These are phyloP conservation scores for Rhizopogon rudus DNA, from an alignment of 768 basidiomycete genomes.

Conservation along the genomic window DNA sequence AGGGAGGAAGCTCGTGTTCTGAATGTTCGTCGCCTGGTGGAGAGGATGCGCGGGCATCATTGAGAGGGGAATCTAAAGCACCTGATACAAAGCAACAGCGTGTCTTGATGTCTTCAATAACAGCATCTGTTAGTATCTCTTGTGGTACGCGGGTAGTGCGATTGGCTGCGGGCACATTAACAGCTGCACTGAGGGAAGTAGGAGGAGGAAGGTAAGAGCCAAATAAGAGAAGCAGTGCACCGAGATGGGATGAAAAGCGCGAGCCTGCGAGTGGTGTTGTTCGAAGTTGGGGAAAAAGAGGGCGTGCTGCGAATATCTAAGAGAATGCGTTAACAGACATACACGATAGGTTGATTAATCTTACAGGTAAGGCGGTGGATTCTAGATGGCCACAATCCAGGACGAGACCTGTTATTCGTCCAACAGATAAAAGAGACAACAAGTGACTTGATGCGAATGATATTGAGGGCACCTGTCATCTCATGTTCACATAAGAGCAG, in stretches of 20 bases:
- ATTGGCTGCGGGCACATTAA: slow-evolving; percentile 57
- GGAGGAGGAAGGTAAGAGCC: slow-evolving; percentile 85
- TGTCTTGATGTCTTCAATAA: slow-evolving; percentile 90
- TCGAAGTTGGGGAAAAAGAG: slow-evolving; percentile 75
- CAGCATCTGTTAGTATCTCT: slow-evolving; percentile 70
- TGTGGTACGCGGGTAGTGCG: slow-evolving; percentile 67
- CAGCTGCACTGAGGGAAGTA: slow-evolving; percentile 57
- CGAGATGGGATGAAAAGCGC: slow-evolving; percentile 73
- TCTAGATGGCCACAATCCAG: slow-evolving; percentile 92
- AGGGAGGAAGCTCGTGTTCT: slow-evolving; percentile 36
- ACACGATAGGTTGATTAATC: slow-evolving; percentile 20
- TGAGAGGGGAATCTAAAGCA: slow-evolving; percentile 36
- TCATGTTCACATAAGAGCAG: not conserved
- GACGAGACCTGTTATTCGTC: slow-evolving; percentile 89
- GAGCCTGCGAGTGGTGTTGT: slow-evolving; percentile 88
- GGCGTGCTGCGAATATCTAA: slow-evolving; percentile 87
- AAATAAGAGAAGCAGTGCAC: slow-evolving; percentile 76
- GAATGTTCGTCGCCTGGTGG: slow-evolving; percentile 28
- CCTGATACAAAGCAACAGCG: slow-evolving; percentile 86
- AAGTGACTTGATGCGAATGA: slow-evolving; percentile 91
- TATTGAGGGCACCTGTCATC: slow-evolving; percentile 78
- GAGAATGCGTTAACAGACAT: slow-evolving; percentile 2
- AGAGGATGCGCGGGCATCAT: slow-evolving; percentile 28
- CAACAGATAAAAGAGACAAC: slow-evolving; percentile 78
- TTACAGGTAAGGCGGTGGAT: slow-evolving; percentile 80